These are phyloP conservation scores for Coemansia sp. DNA, from an alignment of 192 early-diverging fungal species.

Conservation along the genomic window DNA sequence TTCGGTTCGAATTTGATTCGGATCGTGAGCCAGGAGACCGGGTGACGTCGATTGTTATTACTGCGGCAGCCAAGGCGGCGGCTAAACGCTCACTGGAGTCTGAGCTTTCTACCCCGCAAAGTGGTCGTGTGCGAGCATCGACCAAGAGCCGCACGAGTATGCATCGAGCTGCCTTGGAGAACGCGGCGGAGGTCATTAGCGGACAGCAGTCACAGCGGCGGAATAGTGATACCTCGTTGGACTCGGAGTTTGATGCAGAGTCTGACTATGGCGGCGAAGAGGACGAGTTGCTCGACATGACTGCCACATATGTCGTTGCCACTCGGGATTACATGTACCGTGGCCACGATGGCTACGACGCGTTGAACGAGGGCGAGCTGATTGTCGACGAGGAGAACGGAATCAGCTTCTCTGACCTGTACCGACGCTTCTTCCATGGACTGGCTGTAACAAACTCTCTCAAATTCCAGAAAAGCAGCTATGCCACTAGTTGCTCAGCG, in stretches of 20 bases:
- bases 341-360: slow-evolving; percentile 62
- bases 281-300: slow-evolving; percentile 53
- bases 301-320: slow-evolving; percentile 54
- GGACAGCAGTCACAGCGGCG: neutral
- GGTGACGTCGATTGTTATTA: slow-evolving; percentile 50
- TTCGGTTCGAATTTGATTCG: slow-evolving; percentile 62
- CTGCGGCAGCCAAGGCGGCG: slow-evolving; percentile 29
- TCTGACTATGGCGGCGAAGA: slow-evolving; percentile 40
- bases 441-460: slow-evolving; percentile 62
- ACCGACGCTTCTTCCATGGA: slow-evolving; percentile 59
- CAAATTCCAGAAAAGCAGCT: slow-evolving; percentile 33
- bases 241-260: slow-evolving; percentile 27
- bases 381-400: slow-evolving; percentile 66
- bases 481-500: slow-evolving; percentile 23
- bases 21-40: slow-evolving; percentile 51
- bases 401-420: slow-evolving; percentile 57
- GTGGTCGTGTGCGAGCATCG: neutral
- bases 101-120: neutral
- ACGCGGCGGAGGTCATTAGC: slow-evolving; percentile 18
- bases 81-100: slow-evolving; percentile 6
- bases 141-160: slow-evolving; percentile 10
- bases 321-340: slow-evolving; percentile 63
- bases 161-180: slow-evolving; percentile 25
- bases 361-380: slow-evolving; percentile 47
- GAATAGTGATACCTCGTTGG: slow-evolving; percentile 10